Percentiles rank a stretch among this genome's conserved stretches.
Conservation (phyloP, 2,329 filamentous ascomycete genomes). For the Cordyceps cicadae region DNA sequence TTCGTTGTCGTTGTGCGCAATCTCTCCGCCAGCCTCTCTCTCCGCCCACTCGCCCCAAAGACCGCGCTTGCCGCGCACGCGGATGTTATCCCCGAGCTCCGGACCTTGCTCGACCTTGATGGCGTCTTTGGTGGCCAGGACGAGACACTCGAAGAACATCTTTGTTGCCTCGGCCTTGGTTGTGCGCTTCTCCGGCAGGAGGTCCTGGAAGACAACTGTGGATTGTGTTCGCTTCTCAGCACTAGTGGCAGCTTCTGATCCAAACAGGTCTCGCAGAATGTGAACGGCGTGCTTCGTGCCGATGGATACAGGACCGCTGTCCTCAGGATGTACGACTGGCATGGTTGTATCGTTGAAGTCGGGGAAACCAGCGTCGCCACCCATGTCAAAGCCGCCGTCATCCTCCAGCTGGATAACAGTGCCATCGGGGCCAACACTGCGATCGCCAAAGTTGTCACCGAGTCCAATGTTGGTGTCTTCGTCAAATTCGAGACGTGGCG, state of each 20-base stretch:
- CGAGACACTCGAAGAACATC: slow-evolving; percentile 98
- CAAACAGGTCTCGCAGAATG: slow-evolving; percentile 81
- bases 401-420: slow-evolving; percentile 38
- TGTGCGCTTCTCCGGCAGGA: slow-evolving; percentile 74
- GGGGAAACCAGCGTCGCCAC: slow-evolving; percentile 42
- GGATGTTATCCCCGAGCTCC: slow-evolving; percentile 69
- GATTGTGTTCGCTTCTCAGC: slow-evolving; percentile 66
- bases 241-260: slow-evolving; percentile 59
- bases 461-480: slow-evolving; percentile 51
- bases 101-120: slow-evolving; percentile 88
- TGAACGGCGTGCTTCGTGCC: slow-evolving; percentile 96
- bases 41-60: slow-evolving; percentile 97
- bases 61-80: slow-evolving; percentile 84
- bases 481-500: slow-evolving; percentile 59
- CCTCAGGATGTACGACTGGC: slow-evolving; percentile 68
- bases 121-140: slow-evolving; percentile 94
- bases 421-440: slow-evolving; percentile 48
- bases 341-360: slow-evolving; percentile 69
- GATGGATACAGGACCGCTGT: slow-evolving; percentile 78
- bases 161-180: slow-evolving; percentile 89
- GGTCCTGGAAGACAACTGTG: slow-evolving; percentile 79
- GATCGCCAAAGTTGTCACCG: slow-evolving; percentile 44
- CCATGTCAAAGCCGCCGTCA: slow-evolving; percentile 39
- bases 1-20: slow-evolving; percentile 42
- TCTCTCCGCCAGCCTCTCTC: slow-evolving; percentile 56